Percentiles rank a stretch among this genome's conserved stretches.
Conservation (phyloP, 768 basidiomycete species). For the Basidioascus undulatus region DNA sequence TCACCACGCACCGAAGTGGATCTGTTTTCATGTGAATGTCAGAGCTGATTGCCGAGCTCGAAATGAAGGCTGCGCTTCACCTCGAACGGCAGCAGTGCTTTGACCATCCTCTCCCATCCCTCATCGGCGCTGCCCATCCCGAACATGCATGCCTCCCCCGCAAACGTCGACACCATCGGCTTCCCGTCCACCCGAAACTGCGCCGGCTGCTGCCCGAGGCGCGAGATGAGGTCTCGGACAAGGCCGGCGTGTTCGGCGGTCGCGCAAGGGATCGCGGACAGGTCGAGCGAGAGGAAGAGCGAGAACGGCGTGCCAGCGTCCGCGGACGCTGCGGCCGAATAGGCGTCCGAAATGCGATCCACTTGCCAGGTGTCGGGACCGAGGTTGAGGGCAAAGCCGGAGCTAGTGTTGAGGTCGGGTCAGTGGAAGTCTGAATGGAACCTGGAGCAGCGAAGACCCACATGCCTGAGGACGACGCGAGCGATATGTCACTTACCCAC, state of each 20-base stretch:
- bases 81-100: constrained; percentile 23
- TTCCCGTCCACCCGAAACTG: constrained; percentile 31
- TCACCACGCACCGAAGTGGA: too few relatives aligned
- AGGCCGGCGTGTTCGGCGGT: constrained; percentile 26
- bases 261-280: constrained; percentile 36
- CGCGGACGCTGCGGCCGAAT: constrained; percentile 25
- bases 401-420: too few relatives aligned
- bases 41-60: too few relatives aligned
- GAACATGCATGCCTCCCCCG: constrained; percentile 43
- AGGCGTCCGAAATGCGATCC: constrained; percentile 38
- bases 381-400: constrained; percentile 31
- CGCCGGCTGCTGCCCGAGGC: constrained; percentile 32
- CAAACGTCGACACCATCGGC: constrained; percentile 43
- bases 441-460: too few relatives aligned
- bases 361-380: constrained; percentile 41
- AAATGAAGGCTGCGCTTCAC: too few relatives aligned
- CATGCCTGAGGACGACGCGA: too few relatives aligned
- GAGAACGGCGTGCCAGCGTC: constrained; percentile 28
- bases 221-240: constrained; percentile 31
- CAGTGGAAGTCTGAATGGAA: too few relatives aligned
- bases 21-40: constrained; percentile 13
- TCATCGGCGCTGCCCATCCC: constrained; percentile 28
- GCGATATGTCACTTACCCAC: too few relatives aligned
- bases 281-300: constrained; percentile 54
- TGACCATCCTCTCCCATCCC: constrained; percentile 36